Evolutionary conservation across 306 rosid species (phyloP).

Genomic region (Prunus kanzakura): DNA sequence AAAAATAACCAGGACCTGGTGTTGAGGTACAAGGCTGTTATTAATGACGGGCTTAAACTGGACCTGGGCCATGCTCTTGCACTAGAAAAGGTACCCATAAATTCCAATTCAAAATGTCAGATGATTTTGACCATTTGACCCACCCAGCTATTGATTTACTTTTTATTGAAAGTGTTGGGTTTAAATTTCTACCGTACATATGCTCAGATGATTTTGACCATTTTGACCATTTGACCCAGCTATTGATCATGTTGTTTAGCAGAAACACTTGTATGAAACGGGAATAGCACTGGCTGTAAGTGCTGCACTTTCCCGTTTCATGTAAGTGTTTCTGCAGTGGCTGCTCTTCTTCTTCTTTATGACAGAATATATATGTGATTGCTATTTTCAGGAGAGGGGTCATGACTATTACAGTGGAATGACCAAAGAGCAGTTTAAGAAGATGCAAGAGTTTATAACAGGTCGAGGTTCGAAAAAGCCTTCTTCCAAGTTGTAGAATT

Average conservation of each 20-base stretch:
- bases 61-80: constrained; percentile 70
- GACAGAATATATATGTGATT: constrained; percentile 1
- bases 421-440: constrained; percentile 80
- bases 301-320: too few relatives aligned
- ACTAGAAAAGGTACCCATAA: constrained; percentile 64
- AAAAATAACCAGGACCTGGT: constrained; percentile 78
- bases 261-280: too few relatives aligned
- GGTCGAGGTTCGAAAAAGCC: constrained; percentile 69
- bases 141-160: too few relatives aligned
- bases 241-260: too few relatives aligned
- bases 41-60: constrained; percentile 81
- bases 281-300: too few relatives aligned
- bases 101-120: too few relatives aligned
- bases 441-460: constrained; percentile 87
- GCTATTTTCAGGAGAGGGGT: constrained; percentile 60
- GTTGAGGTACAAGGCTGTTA: constrained; percentile 72
- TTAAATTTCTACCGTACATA: background rate
- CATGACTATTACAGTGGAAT: constrained; percentile 76
- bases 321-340: too few relatives aligned
- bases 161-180: background rate
- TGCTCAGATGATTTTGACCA: too few relatives aligned
- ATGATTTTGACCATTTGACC: too few relatives aligned
- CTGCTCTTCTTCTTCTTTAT: background rate
- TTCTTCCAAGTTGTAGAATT: constrained; percentile 64
- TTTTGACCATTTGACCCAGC: too few relatives aligned